phyloP scores from a whole-genome alignment of 495 filamentous ascomycete species.

The Rostrohypoxylon terebratum region DNA sequence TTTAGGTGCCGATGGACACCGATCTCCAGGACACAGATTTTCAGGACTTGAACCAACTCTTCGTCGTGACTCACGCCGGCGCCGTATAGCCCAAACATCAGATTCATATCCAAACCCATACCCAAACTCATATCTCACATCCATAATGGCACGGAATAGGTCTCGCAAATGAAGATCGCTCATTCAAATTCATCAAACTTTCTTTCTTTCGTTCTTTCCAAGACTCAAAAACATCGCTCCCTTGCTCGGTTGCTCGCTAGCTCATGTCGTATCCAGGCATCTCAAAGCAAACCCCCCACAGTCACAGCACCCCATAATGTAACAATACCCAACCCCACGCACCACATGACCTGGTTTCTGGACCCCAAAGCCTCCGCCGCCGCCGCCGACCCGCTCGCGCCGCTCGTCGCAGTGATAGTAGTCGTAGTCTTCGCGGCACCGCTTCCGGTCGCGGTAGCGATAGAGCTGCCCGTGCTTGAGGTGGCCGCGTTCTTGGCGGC shows the following conservation, averaged over 20 bases:
- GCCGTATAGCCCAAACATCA: neutral
- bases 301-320: slow-evolving; percentile 13
- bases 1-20: neutral
- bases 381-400: neutral
- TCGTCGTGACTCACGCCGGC: neutral
- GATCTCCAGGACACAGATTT: neutral
- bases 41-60: neutral
- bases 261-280: neutral
- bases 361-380: slow-evolving; percentile 6
- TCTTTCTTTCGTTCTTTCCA: neutral
- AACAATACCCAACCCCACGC: neutral
- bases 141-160: neutral
- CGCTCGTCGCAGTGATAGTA: slow-evolving; percentile 10
- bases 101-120: neutral
- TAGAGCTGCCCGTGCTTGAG: neutral
- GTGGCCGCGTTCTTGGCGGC: slow-evolving; percentile 15
- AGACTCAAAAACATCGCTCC: neutral
- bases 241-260: neutral
- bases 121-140: neutral
- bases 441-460: neutral
- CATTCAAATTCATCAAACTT: slow-evolving; percentile 2
- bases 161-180: neutral
- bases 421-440: slow-evolving; percentile 7
- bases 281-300: neutral
- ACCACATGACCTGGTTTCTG: neutral